Evolutionary conservation across 768 basidiomycete genomes (phyloP).

Genomic region (Boletus rubescentipes): DNA sequence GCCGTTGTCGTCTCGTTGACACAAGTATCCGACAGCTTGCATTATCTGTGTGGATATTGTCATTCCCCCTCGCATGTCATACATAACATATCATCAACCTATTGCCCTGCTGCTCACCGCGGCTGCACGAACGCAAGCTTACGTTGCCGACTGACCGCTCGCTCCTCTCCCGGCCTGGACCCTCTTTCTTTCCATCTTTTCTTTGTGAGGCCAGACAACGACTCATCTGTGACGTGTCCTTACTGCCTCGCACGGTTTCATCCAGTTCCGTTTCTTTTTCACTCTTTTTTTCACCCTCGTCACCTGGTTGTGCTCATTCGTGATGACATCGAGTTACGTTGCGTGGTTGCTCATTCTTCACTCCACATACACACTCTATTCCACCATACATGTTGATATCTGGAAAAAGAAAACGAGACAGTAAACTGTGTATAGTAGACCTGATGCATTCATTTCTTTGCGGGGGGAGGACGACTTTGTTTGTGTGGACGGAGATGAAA

Average conservation of each 20-base stretch:
- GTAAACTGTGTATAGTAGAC: slow-evolving; percentile 1
- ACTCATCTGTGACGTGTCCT: background rate
- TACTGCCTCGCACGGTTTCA: background rate
- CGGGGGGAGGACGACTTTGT: background rate
- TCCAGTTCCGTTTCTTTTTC: too few relatives aligned
- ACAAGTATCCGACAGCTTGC: slow-evolving; percentile 14
- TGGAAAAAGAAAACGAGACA: background rate
- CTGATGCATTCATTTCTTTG: background rate
- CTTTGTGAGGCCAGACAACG: background rate
- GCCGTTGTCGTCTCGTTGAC: background rate
- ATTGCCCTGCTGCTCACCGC: slow-evolving; percentile 10
- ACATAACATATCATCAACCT: slow-evolving; percentile 31
- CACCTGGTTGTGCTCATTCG: background rate
- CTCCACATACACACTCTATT: background rate
- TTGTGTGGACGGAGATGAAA: background rate
- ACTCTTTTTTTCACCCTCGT: background rate
- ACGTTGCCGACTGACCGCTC: background rate
- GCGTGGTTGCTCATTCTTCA: background rate
- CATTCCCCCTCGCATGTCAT: slow-evolving; percentile 24
- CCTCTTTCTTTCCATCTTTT: background rate
- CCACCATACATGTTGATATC: background rate
- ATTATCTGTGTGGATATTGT: slow-evolving; percentile 33
- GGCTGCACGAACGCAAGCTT: background rate
- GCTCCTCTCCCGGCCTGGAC: background rate
- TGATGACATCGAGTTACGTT: background rate